Base-by-base conservation (phyloP, 352 stramenopile species). In the Pythium aristosporum region DNA sequence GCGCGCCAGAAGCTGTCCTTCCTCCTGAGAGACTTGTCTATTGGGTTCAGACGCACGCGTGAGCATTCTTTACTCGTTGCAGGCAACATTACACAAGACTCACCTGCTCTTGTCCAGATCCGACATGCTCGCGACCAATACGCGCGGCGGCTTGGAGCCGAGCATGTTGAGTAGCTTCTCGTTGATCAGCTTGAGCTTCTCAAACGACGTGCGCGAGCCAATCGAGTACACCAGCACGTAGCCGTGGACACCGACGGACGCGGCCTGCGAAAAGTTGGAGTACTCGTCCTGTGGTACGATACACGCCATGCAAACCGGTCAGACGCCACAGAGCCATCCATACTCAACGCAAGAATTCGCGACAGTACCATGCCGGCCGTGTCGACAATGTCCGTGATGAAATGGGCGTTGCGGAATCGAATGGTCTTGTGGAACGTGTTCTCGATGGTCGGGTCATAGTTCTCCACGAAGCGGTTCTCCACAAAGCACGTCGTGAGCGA, bases 381-480 rank as follows among this genome's bases (percentile, higher is more conserved):
- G 72, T 98, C 96, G 66, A 98, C 93, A 69, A 98, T 98, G 71
- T 98, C 96, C 25, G 94, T 98, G 36, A 96, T 88, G 63, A 98
- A 98, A 75, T 98, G 91, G 21, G 96, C 96, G 69, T 97, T 97
- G n/a, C 89, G 80, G 78, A 98, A 98, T 39, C 92, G 87, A 56
- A 98, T 97, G 10, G 89, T 98, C 80, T 98, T 98, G 79, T 98
- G 90, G 68, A 97, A 96, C 30, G 92, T 98, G 74, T 96, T 98
- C 76, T 98, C 96, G 69, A 98, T 98, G 7, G 96, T 98, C 48
- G 96, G 94, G 74, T 98, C 93, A 69, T 98, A 98, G 72, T 94
- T 96, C 67, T 92, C 83, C 36, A 94, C 76, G 65, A 96, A 97
- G 42, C 85, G 81, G 66, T 95, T 97, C 75, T 96, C 94, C 37